Base-by-base conservation (phyloP, 208 protist species). In the Leishmania major region DNA sequence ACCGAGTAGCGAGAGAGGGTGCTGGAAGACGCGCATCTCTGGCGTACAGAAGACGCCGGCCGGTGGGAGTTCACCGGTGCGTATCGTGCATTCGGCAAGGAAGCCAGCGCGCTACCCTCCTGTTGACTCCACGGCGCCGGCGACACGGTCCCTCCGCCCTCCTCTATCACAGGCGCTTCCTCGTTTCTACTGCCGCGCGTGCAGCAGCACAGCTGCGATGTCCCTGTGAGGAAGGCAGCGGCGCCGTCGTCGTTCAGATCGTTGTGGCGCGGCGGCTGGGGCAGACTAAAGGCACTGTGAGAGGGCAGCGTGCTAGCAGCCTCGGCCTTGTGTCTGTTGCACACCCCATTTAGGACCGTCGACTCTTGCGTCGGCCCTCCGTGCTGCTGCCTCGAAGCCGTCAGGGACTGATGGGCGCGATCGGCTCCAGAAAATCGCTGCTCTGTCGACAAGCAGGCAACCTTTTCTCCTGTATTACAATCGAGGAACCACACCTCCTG, bases 371-470 rank as follows among this genome's bases (percentile, higher is more conserved):
- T 51, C 40, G 55, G 35, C 31, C 40, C 22, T 0, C 37, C 8
- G 25, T 10, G 7, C 40, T 51, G 25, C 2, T 60, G n/a, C 57
- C 28, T 13, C 11, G 22, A 78, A 15, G 57, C 28, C 40, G n/a
- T 45, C 43, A 31, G 3, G 35, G 45, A 15, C 4, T 28, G 28
- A 2, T 57, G 51, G 0, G 47, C 37, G 55, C 6, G 53, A 53
- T 75, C 35, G 3, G 25, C 66, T 13, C 75, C 55, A 17, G 88
- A 83, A 6, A 88, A 88, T 19, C 90, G 69, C 1, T 89, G 90
- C 51, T 84, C 83, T 74, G 90, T 88, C 3, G 90, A 88, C 70
- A 96, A 81, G 66, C 81, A 84, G n/a, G 84, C 87, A 2, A 83
- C 17, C 72, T 74, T 71, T 31, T 87, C 82, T 1, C 90, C 91